A percentile compares a stretch with the other conserved stretches of the same genome.
Conservation (phyloP, 306 rosid genomes). For the Aeschynomene evenia region DNA sequence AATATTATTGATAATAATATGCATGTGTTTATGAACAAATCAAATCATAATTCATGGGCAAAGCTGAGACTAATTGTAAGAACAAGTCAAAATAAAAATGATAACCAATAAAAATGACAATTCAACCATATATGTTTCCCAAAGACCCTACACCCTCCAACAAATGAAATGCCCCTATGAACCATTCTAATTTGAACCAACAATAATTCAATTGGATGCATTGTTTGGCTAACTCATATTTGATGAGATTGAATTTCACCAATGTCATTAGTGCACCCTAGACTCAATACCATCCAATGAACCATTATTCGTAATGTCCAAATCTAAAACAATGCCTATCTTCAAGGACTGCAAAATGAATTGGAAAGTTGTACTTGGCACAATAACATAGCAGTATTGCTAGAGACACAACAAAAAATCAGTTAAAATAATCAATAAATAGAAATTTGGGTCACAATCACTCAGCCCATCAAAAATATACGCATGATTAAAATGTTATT, state of each 20-base stretch:
- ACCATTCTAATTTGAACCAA: background rate
- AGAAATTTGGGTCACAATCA: too few relatives aligned
- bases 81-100: background rate
- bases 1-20: background rate
- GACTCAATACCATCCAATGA: background rate
- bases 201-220: background rate
- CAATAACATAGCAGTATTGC: too few relatives aligned
- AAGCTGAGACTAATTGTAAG: background rate
- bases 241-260: background rate
- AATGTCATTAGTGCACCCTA: background rate
- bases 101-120: constrained; percentile 13
- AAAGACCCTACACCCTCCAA: constrained; percentile 27
- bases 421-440: too few relatives aligned
- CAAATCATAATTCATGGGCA: constrained; percentile 4
- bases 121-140: constrained; percentile 28
- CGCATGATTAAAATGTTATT: too few relatives aligned
- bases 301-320: background rate
- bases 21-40: background rate
- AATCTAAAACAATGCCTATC: too few relatives aligned
- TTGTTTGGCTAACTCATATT: background rate
- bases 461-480: too few relatives aligned
- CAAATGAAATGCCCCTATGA: background rate
- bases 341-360: too few relatives aligned
- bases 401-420: too few relatives aligned
- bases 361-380: too few relatives aligned